A percentile compares a stretch with the other conserved stretches of the same genome.
These are phyloP conservation scores for Parastagonospora nodorum DNA, from an alignment of 2,329 filamentous ascomycete species.

Conservation along the genomic window DNA sequence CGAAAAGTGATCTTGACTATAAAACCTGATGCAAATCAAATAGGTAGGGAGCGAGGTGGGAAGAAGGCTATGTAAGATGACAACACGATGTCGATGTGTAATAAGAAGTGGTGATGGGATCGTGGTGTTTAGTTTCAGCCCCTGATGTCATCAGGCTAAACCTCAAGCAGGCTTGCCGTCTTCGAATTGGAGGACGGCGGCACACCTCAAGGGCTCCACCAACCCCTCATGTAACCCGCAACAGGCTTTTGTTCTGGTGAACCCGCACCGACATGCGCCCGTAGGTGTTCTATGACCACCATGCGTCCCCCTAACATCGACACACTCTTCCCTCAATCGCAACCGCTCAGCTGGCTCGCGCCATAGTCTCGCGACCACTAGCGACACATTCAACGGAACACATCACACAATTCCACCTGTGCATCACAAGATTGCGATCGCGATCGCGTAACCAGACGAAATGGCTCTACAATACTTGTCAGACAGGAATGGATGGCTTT, in stretches of 20 bases:
- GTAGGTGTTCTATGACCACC: constrained; percentile 7
- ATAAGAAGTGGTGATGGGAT: neutral
- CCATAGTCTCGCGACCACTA: neutral
- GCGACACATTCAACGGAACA: constrained; percentile 1
- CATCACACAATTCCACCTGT: neutral
- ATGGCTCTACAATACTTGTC: constrained; percentile 46
- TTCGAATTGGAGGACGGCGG: constrained; percentile 10
- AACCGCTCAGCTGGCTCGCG: neutral
- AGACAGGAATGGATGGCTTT: constrained; percentile 45
- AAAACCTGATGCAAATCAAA: no score
- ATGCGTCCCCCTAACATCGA: constrained; percentile 11
- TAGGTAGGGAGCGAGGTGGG: no score
- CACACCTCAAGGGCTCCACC: constrained; percentile 13
- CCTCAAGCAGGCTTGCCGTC: neutral
- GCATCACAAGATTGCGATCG: neutral
- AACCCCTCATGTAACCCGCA: constrained; percentile 19
- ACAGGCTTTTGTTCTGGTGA: constrained; percentile 25
- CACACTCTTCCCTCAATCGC: neutral
- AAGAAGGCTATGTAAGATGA: no score
- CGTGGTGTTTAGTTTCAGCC: neutral
- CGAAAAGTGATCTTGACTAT: no score
- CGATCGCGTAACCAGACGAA: constrained; percentile 3
- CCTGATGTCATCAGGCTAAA: constrained; percentile 10
- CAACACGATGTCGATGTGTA: no score
- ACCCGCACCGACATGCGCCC: constrained; percentile 14